Percentiles rank a stretch among this genome's conserved stretches.
phyloP scores from a whole-genome alignment of 768 basidiomycete species.

The Mycena polygramma region DNA sequence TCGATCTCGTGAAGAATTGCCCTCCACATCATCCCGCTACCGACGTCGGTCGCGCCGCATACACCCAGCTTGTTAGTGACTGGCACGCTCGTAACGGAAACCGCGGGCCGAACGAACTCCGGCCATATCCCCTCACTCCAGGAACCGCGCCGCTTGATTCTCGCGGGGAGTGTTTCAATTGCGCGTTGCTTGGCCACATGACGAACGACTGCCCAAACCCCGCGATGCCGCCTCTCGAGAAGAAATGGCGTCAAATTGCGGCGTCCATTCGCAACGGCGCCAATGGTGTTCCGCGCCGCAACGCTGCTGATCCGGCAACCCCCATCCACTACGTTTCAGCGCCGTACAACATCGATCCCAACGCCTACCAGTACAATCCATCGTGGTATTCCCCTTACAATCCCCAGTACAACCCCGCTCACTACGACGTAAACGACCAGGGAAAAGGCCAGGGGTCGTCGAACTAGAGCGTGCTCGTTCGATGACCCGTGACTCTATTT shows the following conservation, averaged over 20 bases:
- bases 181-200: conserved; percentile 37
- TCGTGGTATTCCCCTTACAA: no score
- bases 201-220: conserved; percentile 4
- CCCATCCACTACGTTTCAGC: neutral
- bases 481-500: conserved; percentile 1
- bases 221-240: neutral
- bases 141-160: conserved; percentile 36
- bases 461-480: conserved; percentile 17
- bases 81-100: no score
- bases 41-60: no score
- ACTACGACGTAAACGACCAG: conserved; percentile 9
- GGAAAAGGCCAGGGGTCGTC: conserved; percentile 31
- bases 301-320: no score
- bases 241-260: conserved; percentile 2
- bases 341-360: neutral
- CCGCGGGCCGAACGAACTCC: conserved; percentile 18
- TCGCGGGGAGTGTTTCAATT: conserved; percentile 40
- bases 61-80: no score
- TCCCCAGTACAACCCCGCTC: neutral
- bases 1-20: no score
- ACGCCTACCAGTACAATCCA: neutral
- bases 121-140: conserved; percentile 41
- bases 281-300: no score
- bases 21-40: no score
- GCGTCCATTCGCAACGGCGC: neutral